Conservation (phyloP, 2,329 filamentous ascomycete genomes). For the Pyrenochaeta sp. region DNA sequence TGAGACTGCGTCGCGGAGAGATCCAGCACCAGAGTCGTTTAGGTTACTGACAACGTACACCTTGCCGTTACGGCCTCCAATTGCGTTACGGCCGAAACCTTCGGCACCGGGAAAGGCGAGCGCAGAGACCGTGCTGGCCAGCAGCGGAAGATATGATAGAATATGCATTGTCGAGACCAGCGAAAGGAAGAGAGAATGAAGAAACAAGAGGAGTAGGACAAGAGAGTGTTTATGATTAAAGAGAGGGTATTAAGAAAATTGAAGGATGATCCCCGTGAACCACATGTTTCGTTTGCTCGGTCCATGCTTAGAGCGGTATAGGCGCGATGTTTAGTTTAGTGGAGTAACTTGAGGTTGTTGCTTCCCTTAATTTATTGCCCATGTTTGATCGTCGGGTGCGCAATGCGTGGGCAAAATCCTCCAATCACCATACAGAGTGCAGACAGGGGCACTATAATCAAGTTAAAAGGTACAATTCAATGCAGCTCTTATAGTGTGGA, state of each 20-base stretch:
- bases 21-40: conserved; percentile 58
- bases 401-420: conserved; percentile 9
- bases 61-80: conserved; percentile 57
- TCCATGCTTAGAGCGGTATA: background rate
- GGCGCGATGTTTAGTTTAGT: background rate
- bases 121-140: conserved; percentile 24
- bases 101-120: conserved; percentile 61
- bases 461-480: background rate
- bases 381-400: conserved; percentile 14
- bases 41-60: conserved; percentile 62
- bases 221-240: background rate
- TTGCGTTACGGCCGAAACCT: conserved; percentile 59
- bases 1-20: conserved; percentile 61
- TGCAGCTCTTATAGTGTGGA: no score
- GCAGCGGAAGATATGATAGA: conserved; percentile 21
- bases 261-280: background rate
- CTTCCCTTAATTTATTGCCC: conserved; percentile 20
- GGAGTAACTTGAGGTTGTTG: conserved; percentile 4
- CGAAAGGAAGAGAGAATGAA: background rate
- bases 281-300: background rate
- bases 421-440: conserved; percentile 14
- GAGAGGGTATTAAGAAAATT: background rate
- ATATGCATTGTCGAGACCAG: conserved; percentile 21
- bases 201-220: background rate
- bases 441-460: background rate